Evolutionary conservation across 208 protist genomes (phyloP), one percentile per base, ranked within the genome.

Genomic region (Acanthamoeba pearcei): DNA sequence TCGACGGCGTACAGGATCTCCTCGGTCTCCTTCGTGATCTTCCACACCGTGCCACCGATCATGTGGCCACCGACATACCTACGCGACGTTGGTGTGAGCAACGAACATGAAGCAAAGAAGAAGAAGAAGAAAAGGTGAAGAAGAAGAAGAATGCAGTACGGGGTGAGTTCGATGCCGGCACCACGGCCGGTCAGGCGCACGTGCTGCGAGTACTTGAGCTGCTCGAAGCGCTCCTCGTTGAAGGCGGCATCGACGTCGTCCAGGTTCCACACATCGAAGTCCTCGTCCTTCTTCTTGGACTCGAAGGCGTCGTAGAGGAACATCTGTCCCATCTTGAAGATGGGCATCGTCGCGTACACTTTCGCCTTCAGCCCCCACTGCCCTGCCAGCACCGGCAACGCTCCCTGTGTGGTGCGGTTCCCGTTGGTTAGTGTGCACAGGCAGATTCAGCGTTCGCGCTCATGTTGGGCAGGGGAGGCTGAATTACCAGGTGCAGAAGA

Each of bases 1-100:
- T 98, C 97, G 13, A 98, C 93, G 19, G 98, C 98, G 74, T 99
- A 99, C 17, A 98, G 80, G 62, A 99, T 97, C 27, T 98, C 96
- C 68, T 98, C 97, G 4, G 95, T 96, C 19, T 98, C 98, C 85
- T 98, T 98, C 13, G 60, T 88, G 42, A 98, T 98, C 24, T 96
- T 95, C 98, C 98, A 98, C 19, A 98, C 88, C 5, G 98, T 97
- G 3, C 97, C 97, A 55, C 98, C 98, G n/a, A 98, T 60, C 91
- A 96, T 97, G 74, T 97, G 93, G 17, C 97, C 97, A 19, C 97
- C 96, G 12, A 70, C 24, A 17, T 95, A 76, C 22, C 60, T 76
- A 5, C 35, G 74, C 82, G 22, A 60, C 17, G 55, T 60, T 38
- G 70, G 70, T 22, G 46, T 19, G 27, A 15, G 19, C 55, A 60